phyloP scores from a whole-genome alignment of 2,329 filamentous ascomycete species.

The Pezicula carpinea region DNA sequence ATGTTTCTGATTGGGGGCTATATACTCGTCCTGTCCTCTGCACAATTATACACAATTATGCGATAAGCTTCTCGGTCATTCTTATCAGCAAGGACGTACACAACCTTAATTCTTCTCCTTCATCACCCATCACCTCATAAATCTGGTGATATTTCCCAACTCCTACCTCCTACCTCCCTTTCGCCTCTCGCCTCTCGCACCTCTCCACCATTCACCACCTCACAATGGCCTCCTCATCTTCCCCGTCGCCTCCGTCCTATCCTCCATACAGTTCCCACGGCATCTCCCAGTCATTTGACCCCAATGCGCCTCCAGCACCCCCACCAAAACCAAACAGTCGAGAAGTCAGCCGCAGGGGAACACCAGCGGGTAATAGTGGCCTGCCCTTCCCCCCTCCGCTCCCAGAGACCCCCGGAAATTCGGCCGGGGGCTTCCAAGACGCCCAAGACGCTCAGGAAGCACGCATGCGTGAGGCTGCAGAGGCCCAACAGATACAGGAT shows the following conservation, averaged over 20 bases:
- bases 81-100: no score
- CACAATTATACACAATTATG: no score
- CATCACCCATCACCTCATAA: no score
- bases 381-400: conserved; percentile 26
- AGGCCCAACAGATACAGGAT: conserved; percentile 42
- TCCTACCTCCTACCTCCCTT: no score
- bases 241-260: conserved; percentile 18
- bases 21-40: no score
- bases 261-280: conserved; percentile 10
- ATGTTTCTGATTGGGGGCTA: no score
- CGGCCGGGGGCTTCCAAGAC: conserved; percentile 12
- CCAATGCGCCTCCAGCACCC: conserved; percentile 59
- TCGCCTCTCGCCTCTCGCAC: no score
- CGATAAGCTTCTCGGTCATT: no score
- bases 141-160: no score
- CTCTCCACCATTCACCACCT: conserved; percentile 1
- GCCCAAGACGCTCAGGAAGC: conserved; percentile 15
- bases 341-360: conserved; percentile 62
- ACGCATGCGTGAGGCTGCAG: conserved; percentile 18
- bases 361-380: conserved; percentile 44
- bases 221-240: conserved; percentile 17
- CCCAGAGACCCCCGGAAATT: conserved; percentile 16
- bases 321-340: conserved; percentile 69
- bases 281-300: conserved; percentile 33
- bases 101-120: no score